phyloP scores from a whole-genome alignment of 176 grass and related monocot genomes.

The Oryza nivara region DNA sequence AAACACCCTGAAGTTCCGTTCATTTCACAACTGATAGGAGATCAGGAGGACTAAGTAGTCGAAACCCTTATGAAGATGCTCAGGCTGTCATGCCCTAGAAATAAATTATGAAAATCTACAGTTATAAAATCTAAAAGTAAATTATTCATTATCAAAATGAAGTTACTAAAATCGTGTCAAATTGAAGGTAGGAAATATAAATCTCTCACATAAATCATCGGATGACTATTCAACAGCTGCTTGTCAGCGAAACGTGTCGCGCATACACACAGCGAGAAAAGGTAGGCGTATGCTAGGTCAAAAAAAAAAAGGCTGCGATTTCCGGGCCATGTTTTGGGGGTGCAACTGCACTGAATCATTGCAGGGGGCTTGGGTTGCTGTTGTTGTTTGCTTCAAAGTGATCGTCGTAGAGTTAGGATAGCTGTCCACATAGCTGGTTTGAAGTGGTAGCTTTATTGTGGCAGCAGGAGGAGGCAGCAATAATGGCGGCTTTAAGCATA shows the following conservation, averaged over 20 bases:
- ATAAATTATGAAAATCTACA: too few species aligned
- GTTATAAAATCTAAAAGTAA: too few species aligned
- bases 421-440: not conserved
- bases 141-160: too few species aligned
- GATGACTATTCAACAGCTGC: too few species aligned
- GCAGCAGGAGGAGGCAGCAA: not conserved
- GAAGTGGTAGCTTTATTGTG: not conserved
- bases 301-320: conserved; percentile 9
- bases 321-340: conserved; percentile 34
- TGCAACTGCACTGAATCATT: conserved; percentile 47
- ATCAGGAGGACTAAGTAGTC: too few species aligned
- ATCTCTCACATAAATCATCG: too few species aligned
- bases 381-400: conserved; percentile 41
- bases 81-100: too few species aligned
- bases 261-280: not conserved
- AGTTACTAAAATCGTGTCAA: too few species aligned
- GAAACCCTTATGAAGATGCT: too few species aligned
- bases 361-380: not conserved
- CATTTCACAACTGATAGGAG: too few species aligned
- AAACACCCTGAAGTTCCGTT: too few species aligned
- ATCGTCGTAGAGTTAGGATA: not conserved
- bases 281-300: conserved; percentile 1
- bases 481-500: not conserved
- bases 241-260: not conserved
- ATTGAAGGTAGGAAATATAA: too few species aligned